Percentiles rank a stretch among this genome's conserved stretches.
Evolutionary conservation across 2,329 filamentous ascomycete genomes (phyloP).

Genomic region (Hypoxylon sp.): DNA sequence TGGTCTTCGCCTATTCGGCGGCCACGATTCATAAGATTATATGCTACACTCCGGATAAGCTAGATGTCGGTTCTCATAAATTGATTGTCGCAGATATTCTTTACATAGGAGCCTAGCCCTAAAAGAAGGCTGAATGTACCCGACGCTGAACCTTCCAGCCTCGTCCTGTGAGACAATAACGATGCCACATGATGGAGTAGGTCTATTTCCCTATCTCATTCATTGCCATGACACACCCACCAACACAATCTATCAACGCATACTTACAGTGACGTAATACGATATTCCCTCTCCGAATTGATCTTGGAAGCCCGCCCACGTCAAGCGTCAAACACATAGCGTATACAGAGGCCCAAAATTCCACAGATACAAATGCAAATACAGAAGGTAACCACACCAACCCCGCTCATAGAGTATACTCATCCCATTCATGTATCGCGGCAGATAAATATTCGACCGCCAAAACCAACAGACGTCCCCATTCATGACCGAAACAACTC

Average conservation of each 20-base stretch:
- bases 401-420: conserved; percentile 10
- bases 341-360: conserved; percentile 14
- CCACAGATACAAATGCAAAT: conserved; percentile 35
- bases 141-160: not conserved
- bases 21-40: not conserved
- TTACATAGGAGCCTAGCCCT: not conserved
- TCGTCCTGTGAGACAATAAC: not conserved
- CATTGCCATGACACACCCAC: not conserved
- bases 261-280: not conserved
- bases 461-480: not conserved
- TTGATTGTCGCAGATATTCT: not conserved
- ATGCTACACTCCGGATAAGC: not conserved
- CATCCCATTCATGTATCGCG: not conserved
- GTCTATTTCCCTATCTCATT: not conserved
- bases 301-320: conserved; percentile 3
- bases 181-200: conserved; percentile 3
- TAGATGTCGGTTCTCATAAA: not conserved
- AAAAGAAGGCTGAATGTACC: not conserved
- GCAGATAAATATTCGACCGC: not conserved
- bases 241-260: conserved; percentile 15
- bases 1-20: too few relatives aligned
- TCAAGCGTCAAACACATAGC: conserved; percentile 16
- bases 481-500: conserved; percentile 44
- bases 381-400: conserved; percentile 30
- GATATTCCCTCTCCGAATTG: conserved; percentile 3